Conservation (phyloP, 2,329 filamentous ascomycete species). For the Endoconidiophora laricicola region DNA sequence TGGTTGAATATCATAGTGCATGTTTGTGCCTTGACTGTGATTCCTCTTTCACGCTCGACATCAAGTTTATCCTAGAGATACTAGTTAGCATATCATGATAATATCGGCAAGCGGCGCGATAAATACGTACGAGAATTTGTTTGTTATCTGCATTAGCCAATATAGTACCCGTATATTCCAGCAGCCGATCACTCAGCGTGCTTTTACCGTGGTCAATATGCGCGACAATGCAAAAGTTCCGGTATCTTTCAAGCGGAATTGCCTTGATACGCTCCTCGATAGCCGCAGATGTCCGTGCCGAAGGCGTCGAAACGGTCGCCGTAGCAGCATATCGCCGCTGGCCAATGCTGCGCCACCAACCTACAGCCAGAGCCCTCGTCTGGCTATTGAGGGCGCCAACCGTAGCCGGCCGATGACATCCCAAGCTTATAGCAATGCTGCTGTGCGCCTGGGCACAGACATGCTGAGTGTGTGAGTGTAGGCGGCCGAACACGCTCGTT, state of each 20-base stretch:
- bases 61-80: conserved; percentile 62
- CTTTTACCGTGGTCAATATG: conserved; percentile 99
- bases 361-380: background rate
- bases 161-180: conserved; percentile 91
- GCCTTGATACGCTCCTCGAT: conserved; percentile 46
- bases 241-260: conserved; percentile 63
- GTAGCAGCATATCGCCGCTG: conserved; percentile 8
- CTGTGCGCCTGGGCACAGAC: background rate
- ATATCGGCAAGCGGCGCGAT: background rate
- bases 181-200: conserved; percentile 77
- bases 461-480: conserved; percentile 1
- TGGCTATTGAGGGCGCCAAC: background rate
- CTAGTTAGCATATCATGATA: background rate
- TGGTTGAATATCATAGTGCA: conserved; percentile 95
- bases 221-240: conserved; percentile 97
- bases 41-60: conserved; percentile 87
- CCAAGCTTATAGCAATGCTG: background rate
- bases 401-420: too few species aligned
- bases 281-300: conserved; percentile 9
- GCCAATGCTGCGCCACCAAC: conserved; percentile 3
- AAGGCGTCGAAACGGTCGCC: conserved; percentile 8
- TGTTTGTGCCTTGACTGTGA: conserved; percentile 97
- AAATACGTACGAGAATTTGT: conserved; percentile 52
- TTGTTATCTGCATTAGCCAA: conserved; percentile 66
- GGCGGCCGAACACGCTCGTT: conserved; percentile 9